Evolutionary conservation across 495 filamentous ascomycete species (phyloP), one percentile per base, ranked within the genome.

Genomic region (Talaromyces ruber): DNA sequence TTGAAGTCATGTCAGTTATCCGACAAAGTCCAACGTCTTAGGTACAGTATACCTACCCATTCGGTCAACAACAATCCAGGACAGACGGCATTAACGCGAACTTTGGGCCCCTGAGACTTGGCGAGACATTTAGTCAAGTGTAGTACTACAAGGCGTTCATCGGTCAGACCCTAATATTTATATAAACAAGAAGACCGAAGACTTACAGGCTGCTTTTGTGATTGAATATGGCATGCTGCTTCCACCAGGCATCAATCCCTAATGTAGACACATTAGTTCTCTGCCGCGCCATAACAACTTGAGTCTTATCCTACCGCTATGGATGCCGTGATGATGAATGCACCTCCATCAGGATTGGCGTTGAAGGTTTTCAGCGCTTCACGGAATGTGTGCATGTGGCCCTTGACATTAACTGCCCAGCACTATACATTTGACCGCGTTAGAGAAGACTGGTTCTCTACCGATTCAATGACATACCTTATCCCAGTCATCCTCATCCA

Each of bases 61-160:
- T 91, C 88, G 6, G 89, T 92, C 57, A 87, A 68, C 55, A 91
- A 67, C 30, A 90, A 72, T 12, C 88, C 86, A 4, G 88, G 88
- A 52, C 86, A 70, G 0, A 88, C 80, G 30, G 88, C 86, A 69
- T 91, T 90, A 28, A 88, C 74, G 18, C 88, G 76, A 16, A 86
- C 71, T 64, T 89, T 89, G 6, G 79, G 73, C 1, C 87, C 88
- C 64, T 89, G 85, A 0, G 78, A 84, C 58, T 74, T 74, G 1
- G 88, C 88, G n/a, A 91, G 77, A 64, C 86, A 87, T 63, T 86
- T 87, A 81, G 91, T 86, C 47, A 91, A 71, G 64, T 91, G 88
- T 51, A 92, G 67, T 25, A 82, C 83, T 75, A 28, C n/a, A 25
- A 53, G 39, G 43, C 52, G 22, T 0, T 18, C 12, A 14, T 59